These are phyloP conservation scores for Apiotrichum montevideense DNA, from an alignment of 1,284 basidiomycete genomes.

Conservation along the genomic window DNA sequence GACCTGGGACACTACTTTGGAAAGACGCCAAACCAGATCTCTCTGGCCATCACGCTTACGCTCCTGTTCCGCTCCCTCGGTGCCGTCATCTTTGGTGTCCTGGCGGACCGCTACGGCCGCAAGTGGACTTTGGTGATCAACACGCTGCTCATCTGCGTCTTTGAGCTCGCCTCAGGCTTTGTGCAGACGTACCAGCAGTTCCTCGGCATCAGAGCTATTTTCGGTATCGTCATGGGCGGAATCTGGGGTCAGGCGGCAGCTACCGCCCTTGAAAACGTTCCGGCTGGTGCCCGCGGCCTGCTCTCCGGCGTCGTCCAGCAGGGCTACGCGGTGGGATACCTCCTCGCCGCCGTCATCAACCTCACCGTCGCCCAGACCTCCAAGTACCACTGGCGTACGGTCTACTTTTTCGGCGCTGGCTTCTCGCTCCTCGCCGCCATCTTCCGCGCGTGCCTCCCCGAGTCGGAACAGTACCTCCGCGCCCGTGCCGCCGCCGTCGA, in stretches of 20 bases:
- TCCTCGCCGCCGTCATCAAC: slow-evolving; percentile 55
- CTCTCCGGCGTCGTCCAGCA: slow-evolving; percentile 76
- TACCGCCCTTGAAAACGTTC: slow-evolving; percentile 74
- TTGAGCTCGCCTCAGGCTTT: slow-evolving; percentile 65
- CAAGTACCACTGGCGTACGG: slow-evolving; percentile 44
- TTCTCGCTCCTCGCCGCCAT: slow-evolving; percentile 64
- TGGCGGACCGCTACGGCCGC: slow-evolving; percentile 64
- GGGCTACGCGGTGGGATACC: slow-evolving; percentile 57
- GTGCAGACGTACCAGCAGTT: slow-evolving; percentile 48
- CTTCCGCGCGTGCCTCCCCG: slow-evolving; percentile 70
- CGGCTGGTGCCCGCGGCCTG: slow-evolving; percentile 74
- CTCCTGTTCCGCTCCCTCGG: slow-evolving; percentile 83
- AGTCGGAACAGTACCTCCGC: slow-evolving; percentile 63
- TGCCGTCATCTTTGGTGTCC: slow-evolving; percentile 69
- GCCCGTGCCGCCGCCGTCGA: slow-evolving; percentile 32
- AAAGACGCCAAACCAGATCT: slow-evolving; percentile 26
- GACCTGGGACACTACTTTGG: slow-evolving; percentile 50
- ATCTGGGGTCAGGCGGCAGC: slow-evolving; percentile 48
- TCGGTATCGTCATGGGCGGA: slow-evolving; percentile 77
- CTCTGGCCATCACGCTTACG: slow-evolving; percentile 86
- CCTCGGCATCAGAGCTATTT: slow-evolving; percentile 56
- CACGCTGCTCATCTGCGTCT: slow-evolving; percentile 59
- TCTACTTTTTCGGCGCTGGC: slow-evolving; percentile 53
- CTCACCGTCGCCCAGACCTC: slow-evolving; percentile 45
- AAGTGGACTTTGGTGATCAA: slow-evolving; percentile 88